These are phyloP conservation scores for Phytophthora melonis DNA, from an alignment of 352 stramenopile species.

Conservation along the genomic window DNA sequence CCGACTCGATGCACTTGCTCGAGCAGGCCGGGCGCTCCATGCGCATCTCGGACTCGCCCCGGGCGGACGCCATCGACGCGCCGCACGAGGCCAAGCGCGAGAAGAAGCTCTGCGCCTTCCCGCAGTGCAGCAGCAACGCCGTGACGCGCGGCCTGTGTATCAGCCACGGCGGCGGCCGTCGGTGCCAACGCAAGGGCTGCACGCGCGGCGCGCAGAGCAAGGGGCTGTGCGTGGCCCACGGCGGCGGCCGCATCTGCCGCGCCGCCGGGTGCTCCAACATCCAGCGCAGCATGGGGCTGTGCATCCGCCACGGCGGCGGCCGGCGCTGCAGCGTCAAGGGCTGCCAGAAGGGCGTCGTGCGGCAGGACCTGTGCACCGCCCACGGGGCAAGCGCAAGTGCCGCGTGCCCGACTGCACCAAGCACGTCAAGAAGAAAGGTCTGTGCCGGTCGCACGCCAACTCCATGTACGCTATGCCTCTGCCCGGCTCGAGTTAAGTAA, in stretches of 20 bases:
- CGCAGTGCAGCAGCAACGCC: constrained; percentile 77
- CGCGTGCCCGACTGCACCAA: constrained; percentile 83
- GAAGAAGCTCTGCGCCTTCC: constrained; percentile 84
- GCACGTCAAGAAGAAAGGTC: constrained; percentile 88
- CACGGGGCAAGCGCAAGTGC: constrained; percentile 90
- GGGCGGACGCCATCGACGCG: constrained; percentile 10
- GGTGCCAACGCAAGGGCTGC: constrained; percentile 86
- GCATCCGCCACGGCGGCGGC: constrained; percentile 88
- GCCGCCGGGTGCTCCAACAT: constrained; percentile 86
- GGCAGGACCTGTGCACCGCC: constrained; percentile 87
- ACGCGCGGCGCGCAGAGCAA: constrained; percentile 85
- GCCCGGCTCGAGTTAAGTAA: constrained; percentile 34
- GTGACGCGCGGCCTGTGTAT: constrained; percentile 87
- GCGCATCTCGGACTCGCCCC: constrained; percentile 43
- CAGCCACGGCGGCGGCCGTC: constrained; percentile 78
- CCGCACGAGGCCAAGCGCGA: constrained; percentile 52
- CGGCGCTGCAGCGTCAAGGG: constrained; percentile 83
- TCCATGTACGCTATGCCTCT: constrained; percentile 47
- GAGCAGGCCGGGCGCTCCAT: constrained; percentile 52
- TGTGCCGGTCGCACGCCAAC: constrained; percentile 83
- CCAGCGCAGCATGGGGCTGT: constrained; percentile 88
- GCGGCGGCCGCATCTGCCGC: constrained; percentile 83
- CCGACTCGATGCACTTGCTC: constrained; percentile 60
- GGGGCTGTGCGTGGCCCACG: constrained; percentile 85
- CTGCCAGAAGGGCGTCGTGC: constrained; percentile 88